These are phyloP conservation scores for Fagopyrum homotropicum DNA, from an alignment of 148 eudicot genomes.

Conservation along the genomic window DNA sequence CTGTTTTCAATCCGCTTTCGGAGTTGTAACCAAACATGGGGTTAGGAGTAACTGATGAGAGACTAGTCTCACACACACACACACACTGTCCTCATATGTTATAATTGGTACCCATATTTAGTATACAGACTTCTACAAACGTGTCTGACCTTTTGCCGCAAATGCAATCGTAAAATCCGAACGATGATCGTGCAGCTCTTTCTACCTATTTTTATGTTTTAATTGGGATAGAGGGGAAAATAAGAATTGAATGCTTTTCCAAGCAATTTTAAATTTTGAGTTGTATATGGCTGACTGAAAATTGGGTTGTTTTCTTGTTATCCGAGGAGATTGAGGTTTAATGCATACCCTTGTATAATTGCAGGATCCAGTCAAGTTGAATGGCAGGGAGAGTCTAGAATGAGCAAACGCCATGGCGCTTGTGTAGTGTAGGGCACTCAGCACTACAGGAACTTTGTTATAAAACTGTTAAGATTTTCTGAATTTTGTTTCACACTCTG, in stretches of 20 bases:
- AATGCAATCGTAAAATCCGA: too few relatives aligned
- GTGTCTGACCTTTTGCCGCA: too few relatives aligned
- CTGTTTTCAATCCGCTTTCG: too few relatives aligned
- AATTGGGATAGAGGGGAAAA: neutral
- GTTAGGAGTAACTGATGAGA: too few relatives aligned
- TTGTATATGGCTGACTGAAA: neutral
- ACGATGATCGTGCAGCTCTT: too few relatives aligned
- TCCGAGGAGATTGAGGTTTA: neutral
- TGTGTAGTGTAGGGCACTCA: constrained; percentile 7
- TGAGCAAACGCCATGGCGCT: neutral
- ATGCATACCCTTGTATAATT: neutral
- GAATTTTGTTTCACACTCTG: neutral
- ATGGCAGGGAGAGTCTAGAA: neutral
- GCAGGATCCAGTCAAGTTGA: neutral
- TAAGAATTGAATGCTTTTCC: neutral
- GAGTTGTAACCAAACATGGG: too few relatives aligned
- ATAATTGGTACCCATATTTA: too few relatives aligned
- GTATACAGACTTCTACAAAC: too few relatives aligned
- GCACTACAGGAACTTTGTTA: constrained; percentile 2
- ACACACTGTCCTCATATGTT: too few relatives aligned
- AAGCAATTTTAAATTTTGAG: neutral
- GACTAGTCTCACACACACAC: too few relatives aligned
- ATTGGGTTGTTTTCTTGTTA: neutral
- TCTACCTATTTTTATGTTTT: too few relatives aligned
- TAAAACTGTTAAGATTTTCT: neutral